A percentile compares a stretch with the other conserved stretches of the same genome.
These are phyloP conservation scores for Barbatosphaeria neglecta DNA, from an alignment of 495 filamentous ascomycete genomes.

Conservation along the genomic window DNA sequence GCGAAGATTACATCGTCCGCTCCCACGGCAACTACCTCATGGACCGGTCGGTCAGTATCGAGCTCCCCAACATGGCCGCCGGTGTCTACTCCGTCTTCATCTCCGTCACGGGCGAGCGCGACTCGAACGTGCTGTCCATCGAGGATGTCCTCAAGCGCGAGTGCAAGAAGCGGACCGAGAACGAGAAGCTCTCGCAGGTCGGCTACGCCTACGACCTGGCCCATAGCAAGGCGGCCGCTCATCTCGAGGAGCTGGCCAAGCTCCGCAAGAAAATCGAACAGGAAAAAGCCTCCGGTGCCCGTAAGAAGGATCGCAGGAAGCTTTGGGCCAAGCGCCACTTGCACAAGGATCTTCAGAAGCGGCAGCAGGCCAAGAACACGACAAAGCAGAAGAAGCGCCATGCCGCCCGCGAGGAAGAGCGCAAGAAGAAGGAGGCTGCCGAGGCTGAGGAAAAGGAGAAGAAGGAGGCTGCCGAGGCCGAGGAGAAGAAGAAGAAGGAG, in stretches of 20 bases:
- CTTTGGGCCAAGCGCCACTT: slow-evolving; percentile 38
- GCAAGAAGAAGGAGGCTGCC: slow-evolving; percentile 28
- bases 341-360: slow-evolving; percentile 20
- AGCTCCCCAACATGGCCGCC: slow-evolving; percentile 50
- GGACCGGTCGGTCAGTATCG: slow-evolving; percentile 36
- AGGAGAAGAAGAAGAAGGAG: slow-evolving; percentile 25
- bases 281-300: slow-evolving; percentile 36
- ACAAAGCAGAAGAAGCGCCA: slow-evolving; percentile 38
- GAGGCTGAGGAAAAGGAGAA: slow-evolving; percentile 9
- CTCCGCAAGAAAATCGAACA: slow-evolving; percentile 34
- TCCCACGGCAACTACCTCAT: slow-evolving; percentile 61
- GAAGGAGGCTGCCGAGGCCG: slow-evolving; percentile 25
- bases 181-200: slow-evolving; percentile 75
- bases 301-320: slow-evolving; percentile 29
- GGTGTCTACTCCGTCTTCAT: slow-evolving; percentile 76
- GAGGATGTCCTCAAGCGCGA: slow-evolving; percentile 62
- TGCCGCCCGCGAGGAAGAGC: slow-evolving; percentile 33
- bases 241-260: slow-evolving; percentile 50
- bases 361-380: slow-evolving; percentile 21
- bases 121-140: slow-evolving; percentile 39
- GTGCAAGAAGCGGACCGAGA: slow-evolving; percentile 48
- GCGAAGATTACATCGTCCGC: slow-evolving; percentile 79
- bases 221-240: slow-evolving; percentile 60
- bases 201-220: slow-evolving; percentile 84
- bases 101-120: slow-evolving; percentile 62